Base-by-base conservation (phyloP, 164 flowering plant genomes). In the Nelumbo lutea region DNA sequence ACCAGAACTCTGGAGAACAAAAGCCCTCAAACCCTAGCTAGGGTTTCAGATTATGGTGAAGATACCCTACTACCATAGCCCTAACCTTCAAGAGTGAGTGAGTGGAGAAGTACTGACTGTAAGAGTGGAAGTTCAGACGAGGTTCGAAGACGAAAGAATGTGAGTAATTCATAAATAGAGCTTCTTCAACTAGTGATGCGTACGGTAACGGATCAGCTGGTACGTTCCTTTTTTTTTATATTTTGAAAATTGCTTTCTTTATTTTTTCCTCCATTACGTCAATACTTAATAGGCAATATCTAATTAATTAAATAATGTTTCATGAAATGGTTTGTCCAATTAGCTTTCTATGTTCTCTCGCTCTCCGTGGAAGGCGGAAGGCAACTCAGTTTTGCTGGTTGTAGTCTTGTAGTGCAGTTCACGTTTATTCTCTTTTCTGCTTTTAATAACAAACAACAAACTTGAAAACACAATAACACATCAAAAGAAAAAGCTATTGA, bases 41-140 rank as follows among this genome's bases (percentile, higher is more conserved):
- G 70, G 73, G 76, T 73, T 74, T 74, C 76, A 79, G 80, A 80
- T 80, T 62, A 62, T 68, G 62, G 62, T 27, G 47, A 44, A 53
- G 51, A 39, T 27, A 52, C 66, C 66, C 66, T 47, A 66, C 40
- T 40, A 47, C 46, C 38, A 64, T 27, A 27, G 27, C 7, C 42
- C 72, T 58, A 40, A 69, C 8, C 68, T 47, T 68, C 40, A 53
- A 4, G 6, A 44, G 6, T 47, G 48, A 53, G 57, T 10, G 27
- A 27, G 67, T 50, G n/a, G 9, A 13, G 62, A n/a, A 58, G 38
- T 1, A 6, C 8, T 27, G 41, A 3, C 15, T 58, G 2, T 53
- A 53, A 40, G 68, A 52, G 66, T 5, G 61, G 64, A 39, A 57
- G 52, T 52, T 10, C 44, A 1, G 39, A 51, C 8, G 57, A 38